Evolutionary conservation across 140 eudicot genomes (phyloP).

Genomic region (Cichorium intybus): DNA sequence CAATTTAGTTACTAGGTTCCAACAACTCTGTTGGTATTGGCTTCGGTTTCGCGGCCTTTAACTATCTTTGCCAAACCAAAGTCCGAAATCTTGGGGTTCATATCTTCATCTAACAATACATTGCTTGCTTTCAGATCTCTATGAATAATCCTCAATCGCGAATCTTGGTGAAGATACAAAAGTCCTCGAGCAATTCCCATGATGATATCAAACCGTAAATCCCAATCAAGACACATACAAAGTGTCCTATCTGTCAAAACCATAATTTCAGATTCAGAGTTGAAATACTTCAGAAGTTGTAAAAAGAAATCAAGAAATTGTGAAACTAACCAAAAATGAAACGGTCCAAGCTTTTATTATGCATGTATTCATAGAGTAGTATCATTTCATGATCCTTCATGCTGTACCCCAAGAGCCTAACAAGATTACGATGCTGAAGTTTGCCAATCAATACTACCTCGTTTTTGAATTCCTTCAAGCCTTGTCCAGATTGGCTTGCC

Average conservation of each 20-base stretch:
- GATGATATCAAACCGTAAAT: conserved; percentile 47
- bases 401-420: conserved; percentile 51
- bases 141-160: conserved; percentile 40
- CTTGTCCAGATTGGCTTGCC: conserved; percentile 49
- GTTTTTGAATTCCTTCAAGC: conserved; percentile 51
- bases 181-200: conserved; percentile 65
- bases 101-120: conserved; percentile 50
- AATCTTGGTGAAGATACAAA: conserved; percentile 62
- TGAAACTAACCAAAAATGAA: conserved; percentile 55
- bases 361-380: conserved; percentile 51
- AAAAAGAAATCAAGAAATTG: neutral
- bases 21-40: conserved; percentile 39
- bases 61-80: conserved; percentile 64
- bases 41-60: conserved; percentile 42
- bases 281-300: neutral
- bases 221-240: conserved; percentile 40
- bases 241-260: conserved; percentile 38
- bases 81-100: conserved; percentile 62
- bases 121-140: conserved; percentile 63
- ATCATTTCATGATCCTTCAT: conserved; percentile 50
- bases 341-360: conserved; percentile 55
- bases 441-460: conserved; percentile 54
- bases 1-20: conserved; percentile 53
- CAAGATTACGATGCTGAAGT: conserved; percentile 66
- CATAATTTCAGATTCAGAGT: neutral